Evolutionary conservation across 1,284 basidiomycete species (phyloP).

Genomic region (Thecaphora frezii): DNA sequence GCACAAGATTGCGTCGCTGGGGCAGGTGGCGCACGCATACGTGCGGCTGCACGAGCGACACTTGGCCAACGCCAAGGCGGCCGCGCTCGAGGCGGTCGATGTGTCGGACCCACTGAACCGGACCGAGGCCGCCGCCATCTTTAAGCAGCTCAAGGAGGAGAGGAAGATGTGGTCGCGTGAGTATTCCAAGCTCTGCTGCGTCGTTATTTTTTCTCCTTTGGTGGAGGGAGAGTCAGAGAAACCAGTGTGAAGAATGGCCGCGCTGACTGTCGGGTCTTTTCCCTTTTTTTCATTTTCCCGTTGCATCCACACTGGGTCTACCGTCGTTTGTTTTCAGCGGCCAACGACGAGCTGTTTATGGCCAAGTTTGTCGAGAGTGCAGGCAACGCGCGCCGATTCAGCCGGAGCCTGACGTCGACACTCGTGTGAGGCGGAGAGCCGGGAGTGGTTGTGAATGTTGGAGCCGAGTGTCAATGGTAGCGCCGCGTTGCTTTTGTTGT

Average conservation of each 20-base stretch:
- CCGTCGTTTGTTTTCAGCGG: conserved; percentile 2
- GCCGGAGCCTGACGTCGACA: conserved; percentile 31
- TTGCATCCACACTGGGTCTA: background rate
- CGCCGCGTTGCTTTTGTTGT: too few relatives aligned
- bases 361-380: conserved; percentile 49
- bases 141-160: conserved; percentile 38
- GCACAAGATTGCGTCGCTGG: conserved; percentile 8
- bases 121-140: conserved; percentile 37
- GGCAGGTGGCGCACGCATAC: conserved; percentile 27
- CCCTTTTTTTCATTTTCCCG: background rate
- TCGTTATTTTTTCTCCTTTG: background rate
- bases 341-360: conserved; percentile 51
- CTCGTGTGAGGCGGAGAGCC: conserved; percentile 23
- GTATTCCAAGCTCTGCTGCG: background rate
- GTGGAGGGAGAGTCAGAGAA: too few relatives aligned
- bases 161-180: conserved; percentile 23
- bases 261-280: too few relatives aligned
- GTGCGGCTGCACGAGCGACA: conserved; percentile 34
- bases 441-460: too few relatives aligned
- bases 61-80: conserved; percentile 26
- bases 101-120: conserved; percentile 20
- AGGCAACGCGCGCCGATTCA: conserved; percentile 45
- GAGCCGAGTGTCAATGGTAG: too few relatives aligned
- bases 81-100: conserved; percentile 16
- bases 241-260: too few relatives aligned